Conservation (phyloP, 2,329 filamentous ascomycete genomes). For the Hypoxylon sp. region DNA sequence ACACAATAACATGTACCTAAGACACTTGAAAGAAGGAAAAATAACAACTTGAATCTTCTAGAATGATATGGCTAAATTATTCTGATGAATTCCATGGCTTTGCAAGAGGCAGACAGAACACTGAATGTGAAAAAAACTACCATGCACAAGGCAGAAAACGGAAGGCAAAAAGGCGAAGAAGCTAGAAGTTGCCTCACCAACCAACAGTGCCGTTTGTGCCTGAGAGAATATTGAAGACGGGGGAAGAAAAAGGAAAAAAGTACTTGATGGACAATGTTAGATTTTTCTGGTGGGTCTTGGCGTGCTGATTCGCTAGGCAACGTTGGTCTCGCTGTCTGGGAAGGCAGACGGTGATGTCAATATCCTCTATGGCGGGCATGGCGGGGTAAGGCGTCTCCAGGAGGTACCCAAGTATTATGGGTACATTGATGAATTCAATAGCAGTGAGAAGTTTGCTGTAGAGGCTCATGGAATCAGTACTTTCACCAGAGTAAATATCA, state of each 20-base stretch:
- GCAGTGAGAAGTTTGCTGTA: too few species aligned
- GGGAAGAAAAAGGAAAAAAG: conserved; percentile 18
- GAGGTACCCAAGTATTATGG: neutral
- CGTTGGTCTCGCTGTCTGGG: neutral
- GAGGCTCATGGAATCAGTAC: neutral
- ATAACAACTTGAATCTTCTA: conserved; percentile 23
- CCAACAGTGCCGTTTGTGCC: conserved; percentile 14
- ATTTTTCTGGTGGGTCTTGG: conserved; percentile 28
- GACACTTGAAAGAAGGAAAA: too few species aligned
- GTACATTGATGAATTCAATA: too few species aligned
- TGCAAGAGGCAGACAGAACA: conserved; percentile 1
- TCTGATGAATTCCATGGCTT: conserved; percentile 1
- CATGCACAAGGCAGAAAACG: conserved; percentile 3
- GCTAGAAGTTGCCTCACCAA: conserved; percentile 31
- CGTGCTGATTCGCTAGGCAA: conserved; percentile 22
- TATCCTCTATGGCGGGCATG: conserved; percentile 8
- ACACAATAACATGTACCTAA: too few species aligned
- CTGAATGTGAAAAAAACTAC: too few species aligned
- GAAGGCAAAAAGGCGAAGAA: conserved; percentile 9
- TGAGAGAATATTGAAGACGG: conserved; percentile 17
- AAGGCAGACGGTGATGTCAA: conserved; percentile 29
- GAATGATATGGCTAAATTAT: conserved; percentile 17
- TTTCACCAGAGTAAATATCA: neutral
- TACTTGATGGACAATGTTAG: neutral
- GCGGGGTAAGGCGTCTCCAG: conserved; percentile 27